Base-by-base conservation (phyloP, 306 rosid genomes). In the Dryas drummondii region DNA sequence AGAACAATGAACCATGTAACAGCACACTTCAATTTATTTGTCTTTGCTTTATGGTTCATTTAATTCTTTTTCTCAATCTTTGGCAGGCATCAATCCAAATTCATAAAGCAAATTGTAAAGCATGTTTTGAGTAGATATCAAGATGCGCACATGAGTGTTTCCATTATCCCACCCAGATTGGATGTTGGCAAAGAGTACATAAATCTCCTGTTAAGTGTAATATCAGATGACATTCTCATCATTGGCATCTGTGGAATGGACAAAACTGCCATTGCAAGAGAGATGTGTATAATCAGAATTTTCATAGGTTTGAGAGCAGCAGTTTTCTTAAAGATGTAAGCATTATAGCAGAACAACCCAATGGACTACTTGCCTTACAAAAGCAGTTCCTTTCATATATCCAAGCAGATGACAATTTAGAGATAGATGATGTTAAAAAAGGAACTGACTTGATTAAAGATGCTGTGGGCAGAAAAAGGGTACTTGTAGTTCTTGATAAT, bases 71-170 rank as follows among this genome's bases (percentile, higher is more conserved):
- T 47, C 2, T 57, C 57, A 13, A 12, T 72, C 16, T 26, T 50
- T 13, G 44, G 72, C 81, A 76, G 81, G 81, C 70, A 64, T 15
- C 68, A 49, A 15, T 62, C 84, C 27, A 76, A 70, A 37, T 76
- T 81, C 32, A 71, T 81, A 19, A 11, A 76, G 32, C 74, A 81
- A 27, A 76, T 81, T 19, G 70, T 81, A 5, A 76, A 64, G 27
- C 74, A 76, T 63, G 15, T 65, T 12, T n/a, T 51, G 54, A 4
- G 66, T 12, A 71, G 81, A 76, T 75, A 59, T 40, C 70, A 81
- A 76, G 81, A 71, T 11, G 81, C 78, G 1, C 77, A 76, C 66
- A 65, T 64, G 65, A 53, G 55, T 57, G 78, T 62, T 47, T 49
- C 78, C 46, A 68, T 46, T 32, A 59, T 65, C 22, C 78, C 66